Percentiles rank a stretch among this genome's conserved stretches.
phyloP scores from a whole-genome alignment of 805 yeast species.

The Spathaspora gorwiae region DNA sequence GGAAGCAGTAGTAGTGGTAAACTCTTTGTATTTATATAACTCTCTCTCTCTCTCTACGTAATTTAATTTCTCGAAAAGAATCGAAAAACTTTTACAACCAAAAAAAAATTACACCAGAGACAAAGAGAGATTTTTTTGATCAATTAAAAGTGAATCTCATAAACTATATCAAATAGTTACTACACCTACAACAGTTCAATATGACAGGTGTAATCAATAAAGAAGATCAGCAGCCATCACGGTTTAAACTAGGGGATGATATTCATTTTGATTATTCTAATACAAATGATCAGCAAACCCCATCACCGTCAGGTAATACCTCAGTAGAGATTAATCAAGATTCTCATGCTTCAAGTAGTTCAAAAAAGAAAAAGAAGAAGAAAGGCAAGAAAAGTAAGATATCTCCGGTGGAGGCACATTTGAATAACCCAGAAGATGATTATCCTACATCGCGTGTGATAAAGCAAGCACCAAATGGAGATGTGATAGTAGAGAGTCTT shows the following conservation, averaged over 20 bases:
- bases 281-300: not conserved
- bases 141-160: too few species aligned
- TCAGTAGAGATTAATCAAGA: not conserved
- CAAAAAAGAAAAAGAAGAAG: constrained; percentile 20
- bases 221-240: constrained; percentile 1
- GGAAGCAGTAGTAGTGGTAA: too few species aligned
- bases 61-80: too few species aligned
- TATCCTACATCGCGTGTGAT: constrained; percentile 72
- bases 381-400: constrained; percentile 33
- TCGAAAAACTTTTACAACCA: too few species aligned
- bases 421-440: constrained; percentile 54
- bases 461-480: constrained; percentile 69
- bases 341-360: not conserved
- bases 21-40: too few species aligned
- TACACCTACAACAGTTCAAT: too few species aligned
- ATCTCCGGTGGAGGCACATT: constrained; percentile 34
- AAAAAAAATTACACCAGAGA: too few species aligned
- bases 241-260: constrained; percentile 29
- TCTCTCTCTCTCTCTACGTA: too few species aligned
- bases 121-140: too few species aligned
- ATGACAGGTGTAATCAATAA: not conserved
- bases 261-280: constrained; percentile 26
- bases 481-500: constrained; percentile 64
- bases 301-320: not conserved
- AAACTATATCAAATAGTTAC: too few species aligned